phyloP scores from a whole-genome alignment of 78 protist genomes.

The Pigoraptor vietnamica region DNA sequence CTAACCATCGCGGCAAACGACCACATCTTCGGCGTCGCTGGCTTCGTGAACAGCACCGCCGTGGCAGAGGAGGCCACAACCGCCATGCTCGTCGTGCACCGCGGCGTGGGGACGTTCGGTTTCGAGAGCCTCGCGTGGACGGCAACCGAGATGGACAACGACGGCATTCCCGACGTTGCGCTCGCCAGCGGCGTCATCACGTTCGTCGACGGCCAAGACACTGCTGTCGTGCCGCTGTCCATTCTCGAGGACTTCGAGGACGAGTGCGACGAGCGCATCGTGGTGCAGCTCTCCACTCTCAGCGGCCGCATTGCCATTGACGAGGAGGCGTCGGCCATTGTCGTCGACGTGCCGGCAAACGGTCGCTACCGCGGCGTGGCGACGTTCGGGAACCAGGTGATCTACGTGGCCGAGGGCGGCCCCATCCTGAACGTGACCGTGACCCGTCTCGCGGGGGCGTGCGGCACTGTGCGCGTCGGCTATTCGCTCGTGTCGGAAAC shows the following conservation, averaged over 20 bases:
- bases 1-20: background rate
- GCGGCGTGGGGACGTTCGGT: background rate
- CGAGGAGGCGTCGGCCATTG: background rate
- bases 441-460: background rate
- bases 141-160: background rate
- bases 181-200: background rate
- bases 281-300: background rate
- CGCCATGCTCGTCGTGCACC: background rate
- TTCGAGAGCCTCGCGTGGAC: background rate
- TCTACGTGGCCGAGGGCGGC: background rate
- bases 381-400: background rate
- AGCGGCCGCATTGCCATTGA: background rate
- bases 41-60: background rate
- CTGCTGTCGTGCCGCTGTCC: background rate
- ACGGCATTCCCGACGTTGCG: background rate
- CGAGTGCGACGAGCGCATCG: background rate
- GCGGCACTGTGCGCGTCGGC: background rate
- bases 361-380: background rate
- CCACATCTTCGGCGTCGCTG: background rate
- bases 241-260: background rate
- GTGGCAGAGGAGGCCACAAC: background rate
- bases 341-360: background rate
- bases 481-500: background rate
- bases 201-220: background rate
- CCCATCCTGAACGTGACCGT: background rate